phyloP scores from a whole-genome alignment of 208 protist species.

The Leishmania tarentolae region DNA sequence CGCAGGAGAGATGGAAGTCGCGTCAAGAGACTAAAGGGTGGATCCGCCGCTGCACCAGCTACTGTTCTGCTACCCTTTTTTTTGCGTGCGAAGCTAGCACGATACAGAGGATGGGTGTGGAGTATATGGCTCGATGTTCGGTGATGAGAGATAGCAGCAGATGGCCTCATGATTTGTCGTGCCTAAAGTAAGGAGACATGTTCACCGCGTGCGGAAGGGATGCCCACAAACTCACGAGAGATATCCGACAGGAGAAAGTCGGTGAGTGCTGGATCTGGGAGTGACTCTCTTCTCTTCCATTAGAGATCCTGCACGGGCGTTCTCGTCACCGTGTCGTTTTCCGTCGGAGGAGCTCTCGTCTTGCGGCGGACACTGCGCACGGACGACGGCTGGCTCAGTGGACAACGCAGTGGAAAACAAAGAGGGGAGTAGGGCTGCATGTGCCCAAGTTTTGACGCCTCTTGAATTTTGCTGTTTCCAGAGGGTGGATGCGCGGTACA shows the following conservation, averaged over 20 bases:
- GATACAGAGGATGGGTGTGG: background rate
- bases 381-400: background rate
- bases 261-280: background rate
- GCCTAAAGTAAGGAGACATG: background rate
- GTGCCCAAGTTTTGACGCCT: background rate
- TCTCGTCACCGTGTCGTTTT: background rate
- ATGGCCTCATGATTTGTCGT: background rate
- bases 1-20: background rate
- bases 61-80: background rate
- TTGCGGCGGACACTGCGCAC: background rate
- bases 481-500: background rate
- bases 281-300: background rate
- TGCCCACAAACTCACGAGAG: background rate
- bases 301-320: background rate
- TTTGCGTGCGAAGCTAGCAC: background rate
- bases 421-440: background rate
- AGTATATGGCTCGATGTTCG: background rate
- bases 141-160: background rate
- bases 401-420: background rate
- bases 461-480: background rate
- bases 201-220: background rate
- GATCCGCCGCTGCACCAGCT: background rate
- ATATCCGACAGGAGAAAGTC: background rate
- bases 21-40: background rate
- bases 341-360: background rate